These are phyloP conservation scores for Neofusicoccum sp. DNA, from an alignment of 2,329 filamentous ascomycete species.

Conservation along the genomic window DNA sequence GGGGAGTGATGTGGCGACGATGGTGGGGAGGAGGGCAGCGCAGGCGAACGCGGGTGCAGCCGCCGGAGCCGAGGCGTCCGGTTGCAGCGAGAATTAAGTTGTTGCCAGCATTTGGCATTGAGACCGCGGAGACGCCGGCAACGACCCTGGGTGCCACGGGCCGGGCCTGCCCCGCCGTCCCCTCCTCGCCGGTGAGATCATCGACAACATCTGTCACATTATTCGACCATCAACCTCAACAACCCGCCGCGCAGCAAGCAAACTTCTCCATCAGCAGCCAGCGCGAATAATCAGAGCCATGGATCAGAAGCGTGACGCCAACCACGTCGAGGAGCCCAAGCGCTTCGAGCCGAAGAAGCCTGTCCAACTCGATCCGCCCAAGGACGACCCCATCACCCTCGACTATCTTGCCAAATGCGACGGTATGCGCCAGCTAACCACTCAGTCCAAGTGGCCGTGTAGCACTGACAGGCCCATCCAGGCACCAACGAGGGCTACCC, in stretches of 20 bases:
- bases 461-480: conserved; percentile 33
- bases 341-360: conserved; percentile 78
- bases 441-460: not conserved
- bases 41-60: no score
- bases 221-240: not conserved
- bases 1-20: no score
- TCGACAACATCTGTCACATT: not conserved
- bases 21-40: no score
- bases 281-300: not conserved
- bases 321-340: conserved; percentile 35
- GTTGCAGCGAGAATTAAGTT: no score
- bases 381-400: conserved; percentile 78
- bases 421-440: conserved; percentile 58
- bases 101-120: no score
- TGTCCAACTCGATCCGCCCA: conserved; percentile 76
- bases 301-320: conserved; percentile 17
- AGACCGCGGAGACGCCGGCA: not conserved
- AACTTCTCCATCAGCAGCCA: not conserved
- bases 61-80: no score
- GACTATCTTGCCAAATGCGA: conserved; percentile 79
- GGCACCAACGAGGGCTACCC: conserved; percentile 62
- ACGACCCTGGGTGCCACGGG: not conserved
- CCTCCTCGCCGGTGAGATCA: not conserved
- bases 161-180: not conserved
- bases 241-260: not conserved